These are phyloP conservation scores for Blumeriella jaapii DNA, from an alignment of 2,329 filamentous ascomycete species.

Conservation along the genomic window DNA sequence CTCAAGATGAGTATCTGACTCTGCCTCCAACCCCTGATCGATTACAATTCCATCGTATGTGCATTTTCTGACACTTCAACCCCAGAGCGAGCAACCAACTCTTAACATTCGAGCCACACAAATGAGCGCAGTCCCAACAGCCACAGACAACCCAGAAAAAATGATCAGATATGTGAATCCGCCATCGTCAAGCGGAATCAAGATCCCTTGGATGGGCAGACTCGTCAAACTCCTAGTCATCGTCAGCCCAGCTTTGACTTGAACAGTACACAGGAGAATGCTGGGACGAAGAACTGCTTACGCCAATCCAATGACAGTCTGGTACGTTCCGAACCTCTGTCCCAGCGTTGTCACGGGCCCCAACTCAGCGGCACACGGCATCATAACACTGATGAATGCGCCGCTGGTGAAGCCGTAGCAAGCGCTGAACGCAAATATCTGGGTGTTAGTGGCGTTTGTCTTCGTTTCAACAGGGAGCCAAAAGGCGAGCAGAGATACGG, in stretches of 20 bases:
- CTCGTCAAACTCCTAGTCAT: slow-evolving; percentile 47
- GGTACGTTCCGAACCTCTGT: slow-evolving; percentile 26
- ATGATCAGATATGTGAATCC: slow-evolving; percentile 37
- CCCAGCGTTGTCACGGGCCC: slow-evolving; percentile 26
- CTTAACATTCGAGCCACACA: slow-evolving; percentile 16
- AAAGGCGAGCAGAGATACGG: slow-evolving; percentile 36
- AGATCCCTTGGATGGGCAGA: slow-evolving; percentile 51
- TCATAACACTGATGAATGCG: slow-evolving; percentile 48
- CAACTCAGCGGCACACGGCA: slow-evolving; percentile 50
- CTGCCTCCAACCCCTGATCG: neutral
- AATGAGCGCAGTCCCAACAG: slow-evolving; percentile 30
- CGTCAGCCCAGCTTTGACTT: too few species aligned
- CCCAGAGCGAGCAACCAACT: too few species aligned
- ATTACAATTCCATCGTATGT: slow-evolving; percentile 3
- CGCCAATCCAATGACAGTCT: slow-evolving; percentile 35
- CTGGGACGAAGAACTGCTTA: slow-evolving; percentile 41
- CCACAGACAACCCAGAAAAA: slow-evolving; percentile 45
- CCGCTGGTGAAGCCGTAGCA: slow-evolving; percentile 58
- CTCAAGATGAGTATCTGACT: neutral
- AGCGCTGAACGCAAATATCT: slow-evolving; percentile 50
- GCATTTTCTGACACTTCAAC: too few species aligned
- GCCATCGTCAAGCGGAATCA: slow-evolving; percentile 40
- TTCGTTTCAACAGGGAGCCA: slow-evolving; percentile 42
- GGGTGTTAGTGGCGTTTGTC: slow-evolving; percentile 32
- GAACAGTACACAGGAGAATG: neutral